These are phyloP conservation scores for Candida mesenterica DNA, from an alignment of 1,139 yeast species.

Conservation along the genomic window DNA sequence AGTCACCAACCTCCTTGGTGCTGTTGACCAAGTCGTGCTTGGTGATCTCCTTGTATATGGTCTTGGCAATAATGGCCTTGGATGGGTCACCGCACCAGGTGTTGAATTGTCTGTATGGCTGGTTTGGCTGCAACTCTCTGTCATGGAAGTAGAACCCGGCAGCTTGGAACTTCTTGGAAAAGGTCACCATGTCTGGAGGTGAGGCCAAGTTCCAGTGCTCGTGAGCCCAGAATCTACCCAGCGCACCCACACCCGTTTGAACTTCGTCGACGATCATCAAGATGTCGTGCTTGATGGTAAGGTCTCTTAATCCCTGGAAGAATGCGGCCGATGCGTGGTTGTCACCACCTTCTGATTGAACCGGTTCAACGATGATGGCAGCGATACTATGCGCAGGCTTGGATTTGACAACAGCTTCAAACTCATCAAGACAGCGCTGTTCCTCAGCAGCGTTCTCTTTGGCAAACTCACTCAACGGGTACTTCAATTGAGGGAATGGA, in stretches of 20 bases:
- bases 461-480: conserved; percentile 57
- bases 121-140: conserved; percentile 58
- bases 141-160: conserved; percentile 76
- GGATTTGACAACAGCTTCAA: conserved; percentile 53
- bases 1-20: conserved; percentile 58
- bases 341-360: conserved; percentile 78
- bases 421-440: conserved; percentile 53
- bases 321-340: conserved; percentile 61
- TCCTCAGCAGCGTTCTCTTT: conserved; percentile 60
- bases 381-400: conserved; percentile 53
- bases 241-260: conserved; percentile 74
- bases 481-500: conserved; percentile 64
- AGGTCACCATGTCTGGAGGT: conserved; percentile 71
- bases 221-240: conserved; percentile 73
- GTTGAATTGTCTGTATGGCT: conserved; percentile 73
- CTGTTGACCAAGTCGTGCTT: conserved; percentile 50
- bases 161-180: conserved; percentile 75
- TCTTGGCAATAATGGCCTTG: conserved; percentile 60
- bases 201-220: conserved; percentile 65
- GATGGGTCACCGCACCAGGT: conserved; percentile 87
- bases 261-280: conserved; percentile 71
- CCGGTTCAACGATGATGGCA: conserved; percentile 70
- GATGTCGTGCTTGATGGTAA: conserved; percentile 57
- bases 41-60: conserved; percentile 58
- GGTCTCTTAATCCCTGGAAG: conserved; percentile 64